Evolutionary conservation across 441 rosid genomes (phyloP).

Genomic region (Flueggea neowawraea): DNA sequence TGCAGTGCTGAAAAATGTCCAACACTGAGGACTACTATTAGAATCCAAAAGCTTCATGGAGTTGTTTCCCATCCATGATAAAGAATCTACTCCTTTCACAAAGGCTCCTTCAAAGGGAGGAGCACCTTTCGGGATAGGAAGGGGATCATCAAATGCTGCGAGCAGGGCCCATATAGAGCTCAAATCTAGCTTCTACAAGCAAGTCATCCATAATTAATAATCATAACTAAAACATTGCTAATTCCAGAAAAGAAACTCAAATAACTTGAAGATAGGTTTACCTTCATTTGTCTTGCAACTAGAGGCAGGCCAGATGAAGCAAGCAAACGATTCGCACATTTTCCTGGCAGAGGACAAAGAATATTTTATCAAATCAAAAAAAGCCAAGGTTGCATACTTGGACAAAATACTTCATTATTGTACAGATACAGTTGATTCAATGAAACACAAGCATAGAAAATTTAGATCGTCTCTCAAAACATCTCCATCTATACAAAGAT

Average conservation of each 20-base stretch:
- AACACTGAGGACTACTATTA: slow-evolving; percentile 52
- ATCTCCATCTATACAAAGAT: too few relatives aligned
- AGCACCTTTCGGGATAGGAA: slow-evolving; percentile 38
- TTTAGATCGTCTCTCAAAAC: too few relatives aligned
- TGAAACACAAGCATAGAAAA: too few relatives aligned
- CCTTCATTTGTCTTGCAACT: slow-evolving; percentile 95
- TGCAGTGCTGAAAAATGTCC: slow-evolving; percentile 90
- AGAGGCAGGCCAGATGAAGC: slow-evolving; percentile 86
- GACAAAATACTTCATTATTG: too few relatives aligned
- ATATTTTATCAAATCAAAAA: not conserved
- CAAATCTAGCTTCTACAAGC: slow-evolving; percentile 62
- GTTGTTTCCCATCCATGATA: slow-evolving; percentile 96
- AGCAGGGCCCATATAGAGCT: slow-evolving; percentile 97
- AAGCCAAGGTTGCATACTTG: too few relatives aligned
- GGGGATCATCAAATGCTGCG: slow-evolving; percentile 88
- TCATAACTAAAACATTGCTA: not conserved
- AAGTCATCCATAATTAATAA: not conserved
- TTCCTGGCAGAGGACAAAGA: slow-evolving; percentile 41
- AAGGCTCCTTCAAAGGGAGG: slow-evolving; percentile 80
- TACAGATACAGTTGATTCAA: too few relatives aligned
- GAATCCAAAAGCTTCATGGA: slow-evolving; percentile 56
- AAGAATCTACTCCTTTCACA: slow-evolving; percentile 74
- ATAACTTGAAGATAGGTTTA: slow-evolving; percentile 9
- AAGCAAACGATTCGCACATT: slow-evolving; percentile 95
- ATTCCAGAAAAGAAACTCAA: not conserved